Conservation (phyloP, 495 filamentous ascomycete species). For the Poronia punctata region DNA sequence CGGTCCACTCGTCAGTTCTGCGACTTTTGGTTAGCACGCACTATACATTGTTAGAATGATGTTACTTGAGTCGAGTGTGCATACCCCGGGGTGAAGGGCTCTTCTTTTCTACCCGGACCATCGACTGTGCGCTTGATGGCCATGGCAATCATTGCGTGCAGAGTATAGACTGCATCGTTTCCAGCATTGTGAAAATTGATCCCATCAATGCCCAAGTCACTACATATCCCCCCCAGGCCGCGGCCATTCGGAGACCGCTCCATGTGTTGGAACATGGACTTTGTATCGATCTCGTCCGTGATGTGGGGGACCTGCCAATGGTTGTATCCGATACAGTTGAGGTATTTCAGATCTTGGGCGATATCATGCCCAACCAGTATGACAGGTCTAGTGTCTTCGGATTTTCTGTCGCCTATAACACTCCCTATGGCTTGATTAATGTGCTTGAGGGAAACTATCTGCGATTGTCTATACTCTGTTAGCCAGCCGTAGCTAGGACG, state of each 20-base stretch:
- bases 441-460: constrained; percentile 18
- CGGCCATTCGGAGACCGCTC: constrained; percentile 40
- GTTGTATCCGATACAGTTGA: constrained; percentile 55
- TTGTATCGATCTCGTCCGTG: constrained; percentile 63
- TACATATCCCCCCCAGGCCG: constrained; percentile 54
- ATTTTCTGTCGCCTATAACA: constrained; percentile 22
- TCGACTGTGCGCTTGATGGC: constrained; percentile 37
- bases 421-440: constrained; percentile 12
- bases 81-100: constrained; percentile 6
- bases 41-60: too few species aligned
- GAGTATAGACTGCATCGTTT: constrained; percentile 87
- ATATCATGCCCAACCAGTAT: constrained; percentile 75
- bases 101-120: not conserved
- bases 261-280: constrained; percentile 55
- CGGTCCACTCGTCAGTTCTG: constrained; percentile 18
- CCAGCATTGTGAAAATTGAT: constrained; percentile 81
- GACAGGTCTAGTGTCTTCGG: constrained; percentile 46
- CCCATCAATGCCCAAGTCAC: constrained; percentile 52
- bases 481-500: constrained; percentile 5
- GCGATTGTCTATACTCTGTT: constrained; percentile 24
- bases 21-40: not conserved
- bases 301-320: constrained; percentile 43
- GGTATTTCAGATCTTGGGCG: constrained; percentile 57
- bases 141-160: constrained; percentile 68
- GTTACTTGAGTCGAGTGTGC: not conserved